Percentiles rank a stretch among this genome's conserved stretches.
Conservation (phyloP, 345 rosid species). For the Hibiscus mutabilis region DNA sequence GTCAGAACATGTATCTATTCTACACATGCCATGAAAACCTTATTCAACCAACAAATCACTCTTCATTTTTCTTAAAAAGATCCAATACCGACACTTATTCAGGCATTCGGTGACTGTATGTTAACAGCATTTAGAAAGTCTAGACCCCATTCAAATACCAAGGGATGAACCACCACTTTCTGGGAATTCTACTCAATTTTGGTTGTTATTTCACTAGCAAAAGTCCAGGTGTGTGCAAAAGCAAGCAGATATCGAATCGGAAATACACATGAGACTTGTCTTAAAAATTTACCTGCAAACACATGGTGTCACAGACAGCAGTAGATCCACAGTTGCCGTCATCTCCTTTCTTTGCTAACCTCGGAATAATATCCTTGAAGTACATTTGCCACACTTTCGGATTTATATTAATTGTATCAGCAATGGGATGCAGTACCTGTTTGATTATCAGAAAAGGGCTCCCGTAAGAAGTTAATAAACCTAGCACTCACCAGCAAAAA, state of each 20-base stretch:
- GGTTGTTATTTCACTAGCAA: too few relatives aligned
- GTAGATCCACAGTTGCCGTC: constrained; percentile 93
- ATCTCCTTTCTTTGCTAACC: constrained; percentile 67
- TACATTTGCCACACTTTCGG: constrained; percentile 74
- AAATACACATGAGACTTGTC: not conserved
- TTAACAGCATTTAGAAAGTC: too few relatives aligned
- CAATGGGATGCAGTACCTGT: constrained; percentile 69
- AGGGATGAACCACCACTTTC: too few relatives aligned
- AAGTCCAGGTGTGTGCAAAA: too few relatives aligned
- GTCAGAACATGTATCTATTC: not conserved
- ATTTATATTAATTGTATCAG: constrained; percentile 77
- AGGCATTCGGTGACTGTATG: not conserved
- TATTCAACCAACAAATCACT: not conserved
- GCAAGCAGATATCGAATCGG: not conserved
- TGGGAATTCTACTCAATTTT: too few relatives aligned
- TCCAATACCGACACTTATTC: not conserved
- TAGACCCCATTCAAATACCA: too few relatives aligned
- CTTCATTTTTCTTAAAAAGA: not conserved
- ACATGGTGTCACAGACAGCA: constrained; percentile 86
- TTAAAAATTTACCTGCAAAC: constrained; percentile 57
- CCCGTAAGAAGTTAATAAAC: not conserved
- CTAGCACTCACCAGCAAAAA: not conserved
- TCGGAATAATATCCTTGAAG: constrained; percentile 70
- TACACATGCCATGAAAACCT: not conserved
- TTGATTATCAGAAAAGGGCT: not conserved